phyloP scores from a whole-genome alignment of 2,329 filamentous ascomycete genomes.

The Orbilia ellipsospora region DNA sequence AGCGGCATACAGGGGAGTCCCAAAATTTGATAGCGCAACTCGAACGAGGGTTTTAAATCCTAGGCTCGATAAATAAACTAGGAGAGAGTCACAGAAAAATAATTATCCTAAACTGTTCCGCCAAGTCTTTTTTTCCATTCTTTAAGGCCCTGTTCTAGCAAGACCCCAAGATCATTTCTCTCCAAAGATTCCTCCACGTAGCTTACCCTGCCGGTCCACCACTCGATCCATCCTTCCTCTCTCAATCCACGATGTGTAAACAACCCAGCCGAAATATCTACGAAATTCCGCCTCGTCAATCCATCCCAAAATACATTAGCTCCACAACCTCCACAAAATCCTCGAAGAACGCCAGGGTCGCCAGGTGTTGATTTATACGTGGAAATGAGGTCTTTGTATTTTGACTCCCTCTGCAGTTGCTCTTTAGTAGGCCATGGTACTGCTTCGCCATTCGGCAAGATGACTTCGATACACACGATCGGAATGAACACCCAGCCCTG shows the following conservation, averaged over 20 bases:
- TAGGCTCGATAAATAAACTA: no score
- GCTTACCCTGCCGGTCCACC: conserved; percentile 71
- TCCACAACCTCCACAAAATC: conserved; percentile 73
- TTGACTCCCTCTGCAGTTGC: conserved; percentile 61
- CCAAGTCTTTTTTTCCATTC: conserved; percentile 29
- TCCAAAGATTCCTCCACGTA: conserved; percentile 68
- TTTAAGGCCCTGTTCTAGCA: conserved; percentile 24
- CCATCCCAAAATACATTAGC: conserved; percentile 74
- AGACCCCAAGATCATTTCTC: conserved; percentile 20
- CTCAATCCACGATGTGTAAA: conserved; percentile 68
- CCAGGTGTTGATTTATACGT: conserved; percentile 67
- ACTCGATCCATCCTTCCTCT: conserved; percentile 72
- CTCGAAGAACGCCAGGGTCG: conserved; percentile 66
- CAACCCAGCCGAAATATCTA: conserved; percentile 74
- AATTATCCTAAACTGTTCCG: conserved; percentile 5
- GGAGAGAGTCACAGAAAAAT: no score
- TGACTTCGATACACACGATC: conserved; percentile 62
- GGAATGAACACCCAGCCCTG: conserved; percentile 75
- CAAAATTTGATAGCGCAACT: no score
- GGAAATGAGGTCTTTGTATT: conserved; percentile 64
- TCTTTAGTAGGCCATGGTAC: conserved; percentile 30
- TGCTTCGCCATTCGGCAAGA: conserved; percentile 57
- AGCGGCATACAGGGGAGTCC: no score
- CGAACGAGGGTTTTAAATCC: no score
- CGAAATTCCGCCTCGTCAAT: conserved; percentile 67